Conservation (phyloP, 768 basidiomycete genomes). For the Tricholoma matsutake region DNA sequence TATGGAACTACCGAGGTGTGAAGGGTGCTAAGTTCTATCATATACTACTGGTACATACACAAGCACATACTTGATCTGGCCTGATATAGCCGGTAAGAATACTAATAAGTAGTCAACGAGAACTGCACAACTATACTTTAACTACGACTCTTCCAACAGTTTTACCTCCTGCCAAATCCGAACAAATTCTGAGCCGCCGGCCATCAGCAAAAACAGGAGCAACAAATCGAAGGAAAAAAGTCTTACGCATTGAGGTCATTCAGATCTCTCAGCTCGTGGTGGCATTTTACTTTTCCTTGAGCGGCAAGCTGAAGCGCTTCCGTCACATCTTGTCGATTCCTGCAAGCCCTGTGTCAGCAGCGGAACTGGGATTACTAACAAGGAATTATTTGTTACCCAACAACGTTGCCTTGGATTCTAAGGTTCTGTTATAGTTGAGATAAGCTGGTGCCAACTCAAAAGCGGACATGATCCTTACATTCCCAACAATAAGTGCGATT, state of each 20-base stretch:
- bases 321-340: constrained; percentile 74
- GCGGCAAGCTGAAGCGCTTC: constrained; percentile 77
- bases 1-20: too few species aligned
- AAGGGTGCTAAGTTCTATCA: too few species aligned
- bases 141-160: too few species aligned
- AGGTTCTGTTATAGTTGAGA: constrained; percentile 31
- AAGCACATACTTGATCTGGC: too few species aligned
- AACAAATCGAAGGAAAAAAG: background rate
- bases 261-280: constrained; percentile 43
- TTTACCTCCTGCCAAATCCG: too few species aligned
- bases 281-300: constrained; percentile 62
- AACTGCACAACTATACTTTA: too few species aligned
- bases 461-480: constrained; percentile 20
- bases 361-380: background rate
- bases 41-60: too few species aligned
- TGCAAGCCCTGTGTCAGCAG: constrained; percentile 16
- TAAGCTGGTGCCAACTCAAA: constrained; percentile 2
- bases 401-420: constrained; percentile 39
- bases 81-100: too few species aligned
- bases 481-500: constrained; percentile 37
- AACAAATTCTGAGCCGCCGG: too few species aligned
- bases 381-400: constrained; percentile 26
- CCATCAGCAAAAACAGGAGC: background rate
- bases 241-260: constrained; percentile 50
- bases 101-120: too few species aligned